These are phyloP conservation scores for Hyaloscypha hepaticicola DNA, from an alignment of 495 filamentous ascomycete genomes.

Conservation along the genomic window DNA sequence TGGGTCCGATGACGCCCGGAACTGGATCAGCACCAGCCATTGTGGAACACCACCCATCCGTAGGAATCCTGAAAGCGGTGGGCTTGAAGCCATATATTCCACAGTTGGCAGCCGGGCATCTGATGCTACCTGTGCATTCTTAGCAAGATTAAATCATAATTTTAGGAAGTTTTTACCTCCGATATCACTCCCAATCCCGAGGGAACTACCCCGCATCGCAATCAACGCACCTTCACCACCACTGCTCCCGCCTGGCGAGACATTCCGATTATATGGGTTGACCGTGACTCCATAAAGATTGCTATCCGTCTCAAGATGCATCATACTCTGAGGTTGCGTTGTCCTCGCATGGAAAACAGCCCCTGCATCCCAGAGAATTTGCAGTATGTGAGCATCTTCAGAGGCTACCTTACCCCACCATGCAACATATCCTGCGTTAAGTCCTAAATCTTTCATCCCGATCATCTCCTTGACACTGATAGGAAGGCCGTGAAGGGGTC, in stretches of 20 bases:
- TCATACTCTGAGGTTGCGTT: constrained; percentile 35
- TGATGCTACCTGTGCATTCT: constrained; percentile 24
- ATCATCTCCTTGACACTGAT: constrained; percentile 69
- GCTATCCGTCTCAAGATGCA: constrained; percentile 31
- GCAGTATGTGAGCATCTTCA: constrained; percentile 45
- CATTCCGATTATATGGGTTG: constrained; percentile 48
- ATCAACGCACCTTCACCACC: constrained; percentile 59
- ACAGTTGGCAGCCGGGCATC: constrained; percentile 54
- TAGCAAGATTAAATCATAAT: background rate
- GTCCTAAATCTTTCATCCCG: constrained; percentile 51
- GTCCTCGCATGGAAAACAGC: constrained; percentile 55
- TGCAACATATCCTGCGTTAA: constrained; percentile 46
- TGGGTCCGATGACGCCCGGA: constrained; percentile 43
- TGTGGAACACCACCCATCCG: constrained; percentile 36
- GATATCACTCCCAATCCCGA: constrained; percentile 60
- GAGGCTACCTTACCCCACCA: constrained; percentile 42
- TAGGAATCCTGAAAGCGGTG: constrained; percentile 44
- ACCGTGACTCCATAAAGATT: constrained; percentile 41
- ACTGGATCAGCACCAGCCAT: constrained; percentile 33
- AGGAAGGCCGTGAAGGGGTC: constrained; percentile 66
- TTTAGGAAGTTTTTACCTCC: constrained; percentile 48
- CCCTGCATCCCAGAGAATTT: constrained; percentile 45
- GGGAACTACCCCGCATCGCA: constrained; percentile 52
- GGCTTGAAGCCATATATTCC: constrained; percentile 60
- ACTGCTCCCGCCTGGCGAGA: constrained; percentile 57